Percentiles rank a stretch among this genome's conserved stretches.
Evolutionary conservation across 73 alveolate species (phyloP).

Genomic region (Paramecium pentaurelia): DNA sequence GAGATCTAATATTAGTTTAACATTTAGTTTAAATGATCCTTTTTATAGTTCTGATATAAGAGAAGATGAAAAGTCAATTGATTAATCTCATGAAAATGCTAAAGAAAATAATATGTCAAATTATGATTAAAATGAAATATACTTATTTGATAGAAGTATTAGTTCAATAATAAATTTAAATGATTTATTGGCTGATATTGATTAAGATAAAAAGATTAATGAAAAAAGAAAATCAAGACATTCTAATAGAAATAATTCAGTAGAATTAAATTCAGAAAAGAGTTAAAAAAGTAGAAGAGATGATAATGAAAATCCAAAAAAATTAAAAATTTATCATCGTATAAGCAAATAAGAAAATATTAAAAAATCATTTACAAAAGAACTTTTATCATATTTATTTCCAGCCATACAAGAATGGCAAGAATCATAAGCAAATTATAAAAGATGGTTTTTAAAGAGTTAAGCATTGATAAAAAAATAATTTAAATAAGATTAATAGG

Average conservation of each 20-base stretch:
- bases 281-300: background rate
- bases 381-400: background rate
- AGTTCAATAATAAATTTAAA: background rate
- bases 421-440: slow-evolving; percentile 17
- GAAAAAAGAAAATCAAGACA: background rate
- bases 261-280: background rate
- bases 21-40: background rate
- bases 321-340: background rate
- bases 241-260: slow-evolving; percentile 23
- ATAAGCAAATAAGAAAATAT: background rate
- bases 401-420: slow-evolving; percentile 28
- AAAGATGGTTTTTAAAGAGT: background rate
- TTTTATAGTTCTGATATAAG: background rate
- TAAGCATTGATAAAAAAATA: background rate
- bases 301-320: background rate
- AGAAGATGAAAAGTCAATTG: background rate
- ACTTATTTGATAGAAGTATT: background rate
- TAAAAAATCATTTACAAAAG: background rate
- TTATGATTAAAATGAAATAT: background rate
- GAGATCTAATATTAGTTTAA: slow-evolving; percentile 18
- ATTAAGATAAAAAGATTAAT: background rate
- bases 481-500: background rate
- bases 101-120: background rate
- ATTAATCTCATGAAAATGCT: background rate
- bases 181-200: background rate